Conservation (phyloP, 495 filamentous ascomycete species). For the Trichoderma orchidacearum region DNA sequence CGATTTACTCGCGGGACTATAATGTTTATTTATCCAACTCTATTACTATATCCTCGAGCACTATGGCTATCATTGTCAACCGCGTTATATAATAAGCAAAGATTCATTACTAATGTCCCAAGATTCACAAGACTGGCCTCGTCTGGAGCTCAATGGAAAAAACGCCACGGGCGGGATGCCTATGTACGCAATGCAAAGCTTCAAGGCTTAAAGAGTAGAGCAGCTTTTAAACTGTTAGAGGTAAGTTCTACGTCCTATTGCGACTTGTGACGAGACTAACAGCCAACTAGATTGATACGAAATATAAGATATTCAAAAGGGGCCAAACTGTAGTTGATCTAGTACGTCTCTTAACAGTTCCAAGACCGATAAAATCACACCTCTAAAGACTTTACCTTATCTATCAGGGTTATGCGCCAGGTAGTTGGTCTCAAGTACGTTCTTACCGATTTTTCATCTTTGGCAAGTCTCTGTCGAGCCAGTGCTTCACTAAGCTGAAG, state of each 20-base stretch:
- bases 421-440: conserved; percentile 79
- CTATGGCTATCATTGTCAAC: conserved; percentile 9
- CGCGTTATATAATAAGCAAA: no score
- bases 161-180: conserved; percentile 56
- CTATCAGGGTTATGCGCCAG: conserved; percentile 77
- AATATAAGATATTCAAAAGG: conserved; percentile 59
- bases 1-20: no score
- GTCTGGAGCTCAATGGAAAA: conserved; percentile 47
- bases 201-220: conserved; percentile 69
- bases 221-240: conserved; percentile 84
- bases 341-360: conserved; percentile 36
- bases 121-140: not conserved
- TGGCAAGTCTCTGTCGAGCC: not conserved
- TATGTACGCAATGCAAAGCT: conserved; percentile 60
- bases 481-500: not conserved
- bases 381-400: not conserved
- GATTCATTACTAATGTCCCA: not conserved
- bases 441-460: not conserved
- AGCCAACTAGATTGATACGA: conserved; percentile 53
- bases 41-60: not conserved
- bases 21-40: no score
- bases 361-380: not conserved
- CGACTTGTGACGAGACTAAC: not conserved
- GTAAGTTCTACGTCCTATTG: conserved; percentile 22
- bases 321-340: conserved; percentile 85